phyloP scores from a whole-genome alignment of 768 basidiomycete genomes.

The Tylopilus sp. region DNA sequence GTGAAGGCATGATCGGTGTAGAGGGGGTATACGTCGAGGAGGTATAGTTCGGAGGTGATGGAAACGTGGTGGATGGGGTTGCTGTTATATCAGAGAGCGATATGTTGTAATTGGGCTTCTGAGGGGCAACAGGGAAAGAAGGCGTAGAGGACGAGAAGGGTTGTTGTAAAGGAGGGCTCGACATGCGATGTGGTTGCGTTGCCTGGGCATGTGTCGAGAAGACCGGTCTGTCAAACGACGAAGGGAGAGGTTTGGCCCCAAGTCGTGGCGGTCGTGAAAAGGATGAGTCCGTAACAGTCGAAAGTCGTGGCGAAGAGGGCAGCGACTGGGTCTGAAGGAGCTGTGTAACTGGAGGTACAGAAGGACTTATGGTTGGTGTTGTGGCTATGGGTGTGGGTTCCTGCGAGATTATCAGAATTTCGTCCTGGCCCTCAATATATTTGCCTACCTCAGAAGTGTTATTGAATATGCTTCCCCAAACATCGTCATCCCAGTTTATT shows the following conservation, averaged over 20 bases:
- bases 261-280: slow-evolving; percentile 37
- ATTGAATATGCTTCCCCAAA: slow-evolving; percentile 79
- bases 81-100: slow-evolving; percentile 34
- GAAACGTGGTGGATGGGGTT: slow-evolving; percentile 14
- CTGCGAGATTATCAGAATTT: slow-evolving; percentile 13
- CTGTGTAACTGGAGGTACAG: slow-evolving; percentile 6
- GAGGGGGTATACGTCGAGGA: slow-evolving; percentile 16
- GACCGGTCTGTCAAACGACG: slow-evolving; percentile 32
- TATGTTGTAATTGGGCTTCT: slow-evolving; percentile 60
- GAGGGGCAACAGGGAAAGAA: slow-evolving; percentile 9
- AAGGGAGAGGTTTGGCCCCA: slow-evolving; percentile 35
- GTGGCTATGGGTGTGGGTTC: slow-evolving; percentile 10
- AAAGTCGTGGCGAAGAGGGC: slow-evolving; percentile 36
- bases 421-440: background rate
- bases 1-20: slow-evolving; percentile 17
- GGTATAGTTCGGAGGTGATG: slow-evolving; percentile 13
- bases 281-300: slow-evolving; percentile 25
- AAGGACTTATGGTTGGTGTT: slow-evolving; percentile 14
- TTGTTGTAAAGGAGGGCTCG: slow-evolving; percentile 24
- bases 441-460: slow-evolving; percentile 31
- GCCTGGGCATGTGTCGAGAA: slow-evolving; percentile 27
- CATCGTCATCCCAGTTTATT: slow-evolving; percentile 73
- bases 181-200: slow-evolving; percentile 16
- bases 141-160: slow-evolving; percentile 10
- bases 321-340: slow-evolving; percentile 33